Evolutionary conservation across 176 grass and related monocot genomes (phyloP), one percentile per base, ranked within the genome.

Genomic region (Phragmites australis): DNA sequence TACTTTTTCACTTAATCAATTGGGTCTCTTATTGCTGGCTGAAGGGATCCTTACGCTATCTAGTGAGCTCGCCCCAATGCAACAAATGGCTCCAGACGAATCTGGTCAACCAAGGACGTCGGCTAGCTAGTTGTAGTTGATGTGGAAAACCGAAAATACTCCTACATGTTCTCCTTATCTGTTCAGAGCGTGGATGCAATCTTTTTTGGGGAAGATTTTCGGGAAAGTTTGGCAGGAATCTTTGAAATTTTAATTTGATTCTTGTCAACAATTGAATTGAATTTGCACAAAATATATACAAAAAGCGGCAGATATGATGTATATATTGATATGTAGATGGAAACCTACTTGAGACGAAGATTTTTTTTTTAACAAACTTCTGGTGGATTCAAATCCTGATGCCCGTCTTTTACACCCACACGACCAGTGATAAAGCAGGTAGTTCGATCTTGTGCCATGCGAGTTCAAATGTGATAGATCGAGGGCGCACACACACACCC

Each of bases 11-110:
- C 5, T 78, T 82, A 41, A 18, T 49, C 68, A 85, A 49, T 76
- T 54, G 57, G 30, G 62, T 85, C 72, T 58, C 65, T 40, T 67
- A 64, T 83, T 65, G 58, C 49, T 66, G 65, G 65, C 81, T 75
- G 62, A 93, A 92, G 81, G 88, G 93, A 84, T 90, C 83, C 90
- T 84, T 80, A 96, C 93, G 90, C 80, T 81, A 88, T 84, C 90
- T 65, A 75, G 62, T 73, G 68, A 32, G 31, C 65, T 72, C 16
- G 7, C 52, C 65, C 72, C 81, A 23, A 88, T 88, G 86, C 75
- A 68, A 41, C 30, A 76, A 51, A 65, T 86, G 40, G 30, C 62
- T 61, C 21, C 72, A 77, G 74, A 76, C 52, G 67, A 46, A 83
- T 67, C 64, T 47, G 83, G 88, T 93, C 88, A 93, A 93, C 80